Evolutionary conservation across 2,329 filamentous ascomycete genomes (phyloP), one percentile per base, ranked within the genome.

Genomic region (Torrubiella hemipterigena): DNA sequence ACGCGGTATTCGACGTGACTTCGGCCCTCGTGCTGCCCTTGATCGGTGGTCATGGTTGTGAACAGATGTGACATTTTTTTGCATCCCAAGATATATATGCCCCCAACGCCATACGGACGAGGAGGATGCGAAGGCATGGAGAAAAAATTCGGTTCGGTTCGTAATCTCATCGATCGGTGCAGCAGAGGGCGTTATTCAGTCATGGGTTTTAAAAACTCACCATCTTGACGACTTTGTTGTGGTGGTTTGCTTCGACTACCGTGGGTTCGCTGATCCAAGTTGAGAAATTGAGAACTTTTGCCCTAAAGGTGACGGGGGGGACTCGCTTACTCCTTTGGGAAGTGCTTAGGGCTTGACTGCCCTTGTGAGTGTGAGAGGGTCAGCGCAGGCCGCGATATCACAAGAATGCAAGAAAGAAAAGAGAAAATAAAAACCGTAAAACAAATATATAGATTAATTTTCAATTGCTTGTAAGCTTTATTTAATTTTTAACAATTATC

Each of bases 221-320:
- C 68, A 73, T 73, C 61, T 69, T 64, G 61, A 57, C 61, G 62
- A 58, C 50, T 55, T 61, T 60, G 56, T 53, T 56, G 56, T 61
- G 59, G 56, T 58, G 65, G 64, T 64, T 60, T 62, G 61, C 58
- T 59, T 67, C 65, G 63, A 58, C 59, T 54, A 59, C 59, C 58
- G 61, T 64, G 56, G 54, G 54, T 58, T 56, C 53, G 56, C 54
- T 54, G 55, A 54, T 55, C 63, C 58, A 48, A 52, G 50, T 55
- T 55, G 54, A 56, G 53, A 59, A 58, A 57, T 60, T 60, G 55
- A 52, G 58, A 65, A 63, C 53, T 59, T 58, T 56, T 58, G 49
- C 50, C 50, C 52, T 50, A 57, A 57, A 51, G 49, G 52, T 40
- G 40, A 41, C 40, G 44, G 45, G 45, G 46, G 42, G 46, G 54